Conservation (phyloP, 2,329 filamentous ascomycete species). For the Diplodia sapinea region DNA sequence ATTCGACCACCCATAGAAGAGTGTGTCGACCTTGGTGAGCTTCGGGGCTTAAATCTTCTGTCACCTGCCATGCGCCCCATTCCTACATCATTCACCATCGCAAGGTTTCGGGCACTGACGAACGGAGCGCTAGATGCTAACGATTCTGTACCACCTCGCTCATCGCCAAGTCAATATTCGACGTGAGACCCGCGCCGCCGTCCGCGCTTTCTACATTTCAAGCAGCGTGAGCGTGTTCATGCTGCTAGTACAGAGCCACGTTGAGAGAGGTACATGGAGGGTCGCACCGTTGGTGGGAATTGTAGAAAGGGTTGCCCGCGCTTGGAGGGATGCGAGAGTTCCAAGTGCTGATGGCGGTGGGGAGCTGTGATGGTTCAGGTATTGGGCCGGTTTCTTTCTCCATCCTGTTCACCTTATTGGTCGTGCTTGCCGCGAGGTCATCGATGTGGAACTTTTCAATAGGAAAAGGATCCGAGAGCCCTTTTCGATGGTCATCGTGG, state of each 20-base stretch:
- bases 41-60: slow-evolving; percentile 1
- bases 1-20: too few species aligned
- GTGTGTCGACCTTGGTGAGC: too few species aligned
- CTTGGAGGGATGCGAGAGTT: slow-evolving; percentile 23
- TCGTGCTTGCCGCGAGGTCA: background rate
- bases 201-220: slow-evolving; percentile 76
- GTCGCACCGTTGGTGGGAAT: slow-evolving; percentile 17
- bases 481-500: too few species aligned
- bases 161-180: slow-evolving; percentile 80
- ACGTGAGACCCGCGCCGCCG: slow-evolving; percentile 78
- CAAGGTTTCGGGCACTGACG: background rate
- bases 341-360: background rate
- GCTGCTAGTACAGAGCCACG: slow-evolving; percentile 70
- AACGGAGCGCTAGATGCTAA: slow-evolving; percentile 63
- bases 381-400: background rate
- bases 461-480: too few species aligned
- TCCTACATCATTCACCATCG: background rate
- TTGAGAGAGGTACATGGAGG: slow-evolving; percentile 36
- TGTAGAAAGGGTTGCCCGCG: slow-evolving; percentile 9
- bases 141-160: slow-evolving; percentile 75
- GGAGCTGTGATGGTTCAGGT: background rate
- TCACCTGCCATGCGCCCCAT: background rate
- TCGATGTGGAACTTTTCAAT: too few species aligned
- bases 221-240: slow-evolving; percentile 78
- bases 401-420: background rate